Conservation (phyloP, 2,329 filamentous ascomycete species). For the Cordyceps javanica region DNA sequence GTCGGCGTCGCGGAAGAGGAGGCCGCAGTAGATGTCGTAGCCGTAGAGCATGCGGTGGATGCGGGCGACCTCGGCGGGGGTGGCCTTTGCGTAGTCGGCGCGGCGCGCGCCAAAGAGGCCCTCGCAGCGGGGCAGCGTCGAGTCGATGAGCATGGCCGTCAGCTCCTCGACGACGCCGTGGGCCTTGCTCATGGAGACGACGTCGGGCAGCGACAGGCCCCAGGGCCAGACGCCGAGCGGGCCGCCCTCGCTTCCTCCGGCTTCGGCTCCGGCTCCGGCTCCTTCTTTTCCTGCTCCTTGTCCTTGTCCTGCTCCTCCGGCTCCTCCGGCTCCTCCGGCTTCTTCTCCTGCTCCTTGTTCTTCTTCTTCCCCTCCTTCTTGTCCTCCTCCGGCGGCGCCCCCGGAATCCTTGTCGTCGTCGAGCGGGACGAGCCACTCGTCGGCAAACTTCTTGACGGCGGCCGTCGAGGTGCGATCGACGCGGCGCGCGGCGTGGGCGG, state of each 20-base stretch:
- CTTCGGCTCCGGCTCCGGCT: neutral
- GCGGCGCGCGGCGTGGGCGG: slow-evolving; percentile 4
- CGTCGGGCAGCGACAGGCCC: slow-evolving; percentile 5
- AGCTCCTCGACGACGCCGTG: slow-evolving; percentile 6
- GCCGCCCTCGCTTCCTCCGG: neutral
- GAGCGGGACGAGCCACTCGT: neutral
- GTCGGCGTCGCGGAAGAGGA: neutral
- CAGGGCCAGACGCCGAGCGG: slow-evolving; percentile 7
- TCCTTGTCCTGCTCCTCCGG: too few species aligned
- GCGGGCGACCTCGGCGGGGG: neutral
- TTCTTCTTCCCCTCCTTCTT: too few species aligned
- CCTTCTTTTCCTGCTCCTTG: too few species aligned
- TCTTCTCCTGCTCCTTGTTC: neutral
- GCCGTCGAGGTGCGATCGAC: neutral
- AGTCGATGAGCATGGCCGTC: neutral
- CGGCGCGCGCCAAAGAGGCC: neutral
- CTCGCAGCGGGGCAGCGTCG: neutral
- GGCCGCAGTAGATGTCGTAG: slow-evolving; percentile 1
- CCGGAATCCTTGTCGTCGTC: too few species aligned
- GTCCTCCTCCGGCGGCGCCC: too few species aligned
- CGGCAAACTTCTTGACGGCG: neutral
- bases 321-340: neutral
- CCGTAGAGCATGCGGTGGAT: slow-evolving; percentile 1
- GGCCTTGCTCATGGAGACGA: slow-evolving; percentile 4
- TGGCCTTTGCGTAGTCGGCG: neutral